These are phyloP conservation scores for Pestalotiopsis sp. DNA, from an alignment of 2,329 filamentous ascomycete genomes.

Conservation along the genomic window DNA sequence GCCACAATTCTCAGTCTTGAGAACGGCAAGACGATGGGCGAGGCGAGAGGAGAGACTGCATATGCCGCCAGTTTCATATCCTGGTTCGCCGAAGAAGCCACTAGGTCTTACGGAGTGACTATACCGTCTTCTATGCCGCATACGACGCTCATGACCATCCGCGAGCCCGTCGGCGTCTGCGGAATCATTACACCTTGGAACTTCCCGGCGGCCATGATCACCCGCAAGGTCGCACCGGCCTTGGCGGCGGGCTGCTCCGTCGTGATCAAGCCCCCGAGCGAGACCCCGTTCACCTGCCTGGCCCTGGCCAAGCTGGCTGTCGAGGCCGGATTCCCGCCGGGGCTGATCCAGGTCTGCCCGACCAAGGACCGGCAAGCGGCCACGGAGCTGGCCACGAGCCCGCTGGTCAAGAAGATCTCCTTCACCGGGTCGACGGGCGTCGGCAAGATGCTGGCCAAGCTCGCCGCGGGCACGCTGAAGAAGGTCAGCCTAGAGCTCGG, in stretches of 20 bases:
- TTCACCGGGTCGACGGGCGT: conserved; percentile 77
- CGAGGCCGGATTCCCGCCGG: conserved; percentile 85
- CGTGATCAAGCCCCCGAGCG: conserved; percentile 86
- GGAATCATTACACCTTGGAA: conserved; percentile 90
- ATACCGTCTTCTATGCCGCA: conserved; percentile 70
- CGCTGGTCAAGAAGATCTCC: conserved; percentile 82
- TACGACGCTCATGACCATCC: conserved; percentile 77
- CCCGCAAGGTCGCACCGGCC: conserved; percentile 70
- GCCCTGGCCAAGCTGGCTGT: conserved; percentile 85
- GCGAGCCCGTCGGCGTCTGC: conserved; percentile 83
- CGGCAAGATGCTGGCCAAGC: conserved; percentile 82
- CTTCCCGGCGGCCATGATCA: conserved; percentile 79
- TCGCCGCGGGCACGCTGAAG: conserved; percentile 83
- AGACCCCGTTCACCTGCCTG: conserved; percentile 89
- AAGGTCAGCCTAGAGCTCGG: conserved; percentile 84
- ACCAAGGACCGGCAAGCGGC: conserved; percentile 74
- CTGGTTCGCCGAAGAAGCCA: conserved; percentile 82
- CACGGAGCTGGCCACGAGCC: conserved; percentile 73
- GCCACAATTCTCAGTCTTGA: conserved; percentile 43
- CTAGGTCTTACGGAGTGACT: conserved; percentile 72
- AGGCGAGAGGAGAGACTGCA: conserved; percentile 71
- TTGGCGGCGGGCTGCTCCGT: conserved; percentile 97
- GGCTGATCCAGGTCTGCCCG: conserved; percentile 89
- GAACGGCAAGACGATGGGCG: conserved; percentile 81
- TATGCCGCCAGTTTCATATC: conserved; percentile 78